A percentile compares a stretch with the other conserved stretches of the same genome.
These are phyloP conservation scores for Lodderomyces beijingensis DNA, from an alignment of 1,139 yeast genomes.

Conservation along the genomic window DNA sequence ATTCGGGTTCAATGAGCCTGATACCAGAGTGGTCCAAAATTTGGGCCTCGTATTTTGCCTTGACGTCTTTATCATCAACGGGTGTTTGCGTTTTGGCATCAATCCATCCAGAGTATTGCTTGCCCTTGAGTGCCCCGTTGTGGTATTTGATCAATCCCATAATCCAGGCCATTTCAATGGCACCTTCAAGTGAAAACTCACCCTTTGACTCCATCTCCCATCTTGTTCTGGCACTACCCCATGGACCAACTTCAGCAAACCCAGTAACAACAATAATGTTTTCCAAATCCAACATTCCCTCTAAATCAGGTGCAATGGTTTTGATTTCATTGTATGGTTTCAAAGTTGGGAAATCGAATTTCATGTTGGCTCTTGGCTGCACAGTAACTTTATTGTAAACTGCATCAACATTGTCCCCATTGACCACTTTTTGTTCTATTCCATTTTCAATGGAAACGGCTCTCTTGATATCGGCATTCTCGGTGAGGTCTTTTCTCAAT, in stretches of 20 bases:
- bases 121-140: conserved; percentile 88
- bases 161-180: conserved; percentile 99
- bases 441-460: conserved; percentile 94
- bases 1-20: conserved; percentile 92
- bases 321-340: conserved; percentile 74
- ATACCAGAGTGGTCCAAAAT: conserved; percentile 94
- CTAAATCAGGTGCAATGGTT: conserved; percentile 66
- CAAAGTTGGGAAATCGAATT: conserved; percentile 86
- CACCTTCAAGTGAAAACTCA: conserved; percentile 95
- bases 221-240: conserved; percentile 99
- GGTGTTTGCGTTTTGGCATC: conserved; percentile 91
- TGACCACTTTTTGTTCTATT: conserved; percentile 85
- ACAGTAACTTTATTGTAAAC: conserved; percentile 72
- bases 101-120: conserved; percentile 91
- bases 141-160: conserved; percentile 96
- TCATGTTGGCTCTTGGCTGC: conserved; percentile 93
- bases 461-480: conserved; percentile 87
- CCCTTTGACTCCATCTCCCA: conserved; percentile 99
- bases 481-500: conserved; percentile 76
- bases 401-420: conserved; percentile 86
- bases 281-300: conserved; percentile 90
- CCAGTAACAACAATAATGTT: conserved; percentile 93
- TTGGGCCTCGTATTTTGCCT: conserved; percentile 82
- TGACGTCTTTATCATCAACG: conserved; percentile 90
- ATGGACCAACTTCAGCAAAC: conserved; percentile 97